Conservation (phyloP, 768 basidiomycete genomes). For the Tephrocybe sp. region DNA sequence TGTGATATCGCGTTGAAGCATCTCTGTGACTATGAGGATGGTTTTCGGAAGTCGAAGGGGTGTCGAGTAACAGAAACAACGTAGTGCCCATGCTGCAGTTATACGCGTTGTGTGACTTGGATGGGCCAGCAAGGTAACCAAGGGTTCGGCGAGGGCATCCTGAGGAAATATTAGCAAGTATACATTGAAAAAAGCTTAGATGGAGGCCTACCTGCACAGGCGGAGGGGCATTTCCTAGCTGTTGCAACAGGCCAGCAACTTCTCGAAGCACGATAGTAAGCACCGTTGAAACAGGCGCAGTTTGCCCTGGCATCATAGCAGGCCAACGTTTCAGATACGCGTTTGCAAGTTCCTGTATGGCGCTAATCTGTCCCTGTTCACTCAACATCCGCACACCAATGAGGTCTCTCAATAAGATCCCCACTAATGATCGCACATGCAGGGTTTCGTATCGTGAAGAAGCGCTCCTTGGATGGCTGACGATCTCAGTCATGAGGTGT, state of each 20-base stretch:
- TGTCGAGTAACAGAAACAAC: conserved; percentile 88
- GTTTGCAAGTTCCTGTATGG: conserved; percentile 82
- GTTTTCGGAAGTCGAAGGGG: conserved; percentile 81
- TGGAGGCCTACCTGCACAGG: conserved; percentile 70
- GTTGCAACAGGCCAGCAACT: conserved; percentile 80
- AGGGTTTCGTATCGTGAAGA: conserved; percentile 71
- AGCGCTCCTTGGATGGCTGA: conserved; percentile 53
- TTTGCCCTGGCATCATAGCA: conserved; percentile 84
- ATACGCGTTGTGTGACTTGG: conserved; percentile 86
- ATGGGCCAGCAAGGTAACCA: conserved; percentile 82
- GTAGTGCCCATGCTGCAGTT: conserved; percentile 81
- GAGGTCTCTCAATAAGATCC: conserved; percentile 77
- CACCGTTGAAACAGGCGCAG: conserved; percentile 61
- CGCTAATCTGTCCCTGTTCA: conserved; percentile 90
- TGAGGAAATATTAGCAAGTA: conserved; percentile 23
- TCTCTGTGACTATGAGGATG: conserved; percentile 73
- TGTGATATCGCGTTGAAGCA: conserved; percentile 79
- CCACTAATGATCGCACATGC: conserved; percentile 68
- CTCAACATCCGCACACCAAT: conserved; percentile 86
- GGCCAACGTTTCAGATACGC: conserved; percentile 90
- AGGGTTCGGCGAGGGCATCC: conserved; percentile 83
- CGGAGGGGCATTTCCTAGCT: conserved; percentile 89
- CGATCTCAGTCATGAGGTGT: conserved; percentile 79
- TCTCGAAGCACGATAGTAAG: conserved; percentile 78
- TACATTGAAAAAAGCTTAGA: background rate